These are phyloP conservation scores for Volvox reticuliferus DNA, from an alignment of 139 green algal species.

Conservation along the genomic window DNA sequence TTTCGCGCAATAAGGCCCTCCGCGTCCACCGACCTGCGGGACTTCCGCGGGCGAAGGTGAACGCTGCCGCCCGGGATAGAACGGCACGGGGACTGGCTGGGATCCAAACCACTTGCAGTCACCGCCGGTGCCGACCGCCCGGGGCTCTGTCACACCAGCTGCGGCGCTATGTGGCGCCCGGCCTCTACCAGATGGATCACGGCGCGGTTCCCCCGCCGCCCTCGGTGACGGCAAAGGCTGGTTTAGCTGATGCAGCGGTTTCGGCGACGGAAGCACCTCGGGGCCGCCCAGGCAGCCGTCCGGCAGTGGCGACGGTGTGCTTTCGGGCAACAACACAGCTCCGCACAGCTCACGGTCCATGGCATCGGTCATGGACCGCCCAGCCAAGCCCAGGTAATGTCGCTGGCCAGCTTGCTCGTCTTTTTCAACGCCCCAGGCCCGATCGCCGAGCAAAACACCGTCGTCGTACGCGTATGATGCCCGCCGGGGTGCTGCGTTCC, in stretches of 20 bases:
- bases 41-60: no score
- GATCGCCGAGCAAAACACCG: background rate
- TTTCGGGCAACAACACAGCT: background rate
- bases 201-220: no score
- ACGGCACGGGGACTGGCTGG: no score
- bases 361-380: no score
- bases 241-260: background rate
- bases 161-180: no score
- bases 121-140: no score
- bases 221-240: background rate
- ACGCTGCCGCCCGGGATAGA: no score
- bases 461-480: background rate
- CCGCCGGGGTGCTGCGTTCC: background rate
- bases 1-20: no score
- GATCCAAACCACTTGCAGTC: no score
- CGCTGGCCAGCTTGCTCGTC: background rate
- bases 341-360: background rate
- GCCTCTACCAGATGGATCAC: no score
- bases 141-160: no score
- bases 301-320: background rate
- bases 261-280: background rate
- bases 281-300: background rate
- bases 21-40: no score
- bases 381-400: background rate
- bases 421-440: background rate